phyloP scores from a whole-genome alignment of 306 rosid genomes.

The Dryas octopetala region DNA sequence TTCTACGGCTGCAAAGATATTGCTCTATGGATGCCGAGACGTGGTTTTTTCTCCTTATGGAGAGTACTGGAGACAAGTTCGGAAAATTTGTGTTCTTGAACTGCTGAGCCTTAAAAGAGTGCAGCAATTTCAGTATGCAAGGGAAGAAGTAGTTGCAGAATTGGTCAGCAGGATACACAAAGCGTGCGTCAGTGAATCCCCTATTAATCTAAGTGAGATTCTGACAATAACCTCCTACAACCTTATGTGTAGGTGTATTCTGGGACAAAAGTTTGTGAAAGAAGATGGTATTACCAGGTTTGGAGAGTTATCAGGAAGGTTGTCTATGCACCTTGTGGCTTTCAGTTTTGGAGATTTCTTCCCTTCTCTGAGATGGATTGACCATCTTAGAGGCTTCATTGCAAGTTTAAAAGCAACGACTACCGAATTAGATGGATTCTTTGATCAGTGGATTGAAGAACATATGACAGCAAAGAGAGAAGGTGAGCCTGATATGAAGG shows the following conservation, averaged over 20 bases:
- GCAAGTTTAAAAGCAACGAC: slow-evolving; percentile 16
- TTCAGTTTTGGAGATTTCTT: slow-evolving; percentile 40
- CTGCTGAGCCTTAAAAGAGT: slow-evolving; percentile 44
- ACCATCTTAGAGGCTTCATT: slow-evolving; percentile 27
- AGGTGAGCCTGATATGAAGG: background rate
- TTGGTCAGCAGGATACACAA: slow-evolving; percentile 7
- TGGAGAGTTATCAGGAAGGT: slow-evolving; percentile 12
- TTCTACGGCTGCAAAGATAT: background rate
- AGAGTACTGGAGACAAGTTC: slow-evolving; percentile 36
- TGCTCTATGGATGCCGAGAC: slow-evolving; percentile 20
- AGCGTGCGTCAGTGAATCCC: background rate
- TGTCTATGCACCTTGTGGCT: background rate
- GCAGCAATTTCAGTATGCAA: slow-evolving; percentile 10
- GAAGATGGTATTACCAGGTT: background rate
- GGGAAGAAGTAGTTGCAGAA: slow-evolving; percentile 23
- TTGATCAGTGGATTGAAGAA: slow-evolving; percentile 33
- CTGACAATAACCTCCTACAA: slow-evolving; percentile 21
- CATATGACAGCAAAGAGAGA: slow-evolving; percentile 1
- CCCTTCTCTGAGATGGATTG: slow-evolving; percentile 45
- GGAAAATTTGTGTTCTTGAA: slow-evolving; percentile 31
- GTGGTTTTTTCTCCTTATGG: slow-evolving; percentile 17
- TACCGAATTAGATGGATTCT: slow-evolving; percentile 21
- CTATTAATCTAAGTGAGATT: slow-evolving; percentile 21
- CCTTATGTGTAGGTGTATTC: slow-evolving; percentile 26
- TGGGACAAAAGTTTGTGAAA: slow-evolving; percentile 26